Conservation (phyloP, 768 basidiomycete species). For the Pleurotus platypus region DNA sequence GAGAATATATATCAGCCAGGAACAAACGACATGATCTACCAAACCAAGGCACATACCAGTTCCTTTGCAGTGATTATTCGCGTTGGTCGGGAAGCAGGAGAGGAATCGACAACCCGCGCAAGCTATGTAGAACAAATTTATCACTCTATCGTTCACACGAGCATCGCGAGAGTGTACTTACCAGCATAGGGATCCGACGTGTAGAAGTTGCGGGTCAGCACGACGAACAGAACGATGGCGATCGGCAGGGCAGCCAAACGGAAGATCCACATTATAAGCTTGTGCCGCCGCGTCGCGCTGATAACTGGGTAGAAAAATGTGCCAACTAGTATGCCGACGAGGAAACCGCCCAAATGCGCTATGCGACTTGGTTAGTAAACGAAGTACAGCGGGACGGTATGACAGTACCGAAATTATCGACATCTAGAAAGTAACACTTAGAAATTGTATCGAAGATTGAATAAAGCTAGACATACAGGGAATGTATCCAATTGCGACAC, state of each 20-base stretch:
- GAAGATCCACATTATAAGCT: conserved; percentile 65
- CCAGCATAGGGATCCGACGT: conserved; percentile 83
- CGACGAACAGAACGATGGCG: conserved; percentile 74
- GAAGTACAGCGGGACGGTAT: not conserved
- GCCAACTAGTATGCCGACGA: conserved; percentile 80
- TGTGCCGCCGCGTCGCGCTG: conserved; percentile 72
- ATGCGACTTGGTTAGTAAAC: not conserved
- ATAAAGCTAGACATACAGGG: no score
- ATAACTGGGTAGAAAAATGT: conserved; percentile 89
- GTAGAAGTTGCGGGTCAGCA: conserved; percentile 87
- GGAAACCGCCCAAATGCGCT: conserved; percentile 87
- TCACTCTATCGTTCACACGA: not conserved
- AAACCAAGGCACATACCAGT: conserved; percentile 20
- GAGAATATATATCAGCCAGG: not conserved
- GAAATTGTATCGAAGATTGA: not conserved
- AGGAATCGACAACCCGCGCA: conserved; percentile 87
- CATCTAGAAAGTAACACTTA: conserved; percentile 37
- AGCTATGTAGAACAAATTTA: conserved; percentile 36
- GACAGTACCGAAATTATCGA: conserved; percentile 81
- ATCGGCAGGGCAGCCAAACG: conserved; percentile 73
- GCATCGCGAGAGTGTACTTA: conserved; percentile 26
- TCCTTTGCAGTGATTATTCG: conserved; percentile 69
- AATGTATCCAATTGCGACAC: conserved; percentile 80
- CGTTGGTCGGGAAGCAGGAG: conserved; percentile 79
- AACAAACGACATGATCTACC: not conserved